A percentile compares a stretch with the other conserved stretches of the same genome.
These are phyloP conservation scores for Candida gigantensis DNA, from an alignment of 1,139 yeast species.

Conservation along the genomic window DNA sequence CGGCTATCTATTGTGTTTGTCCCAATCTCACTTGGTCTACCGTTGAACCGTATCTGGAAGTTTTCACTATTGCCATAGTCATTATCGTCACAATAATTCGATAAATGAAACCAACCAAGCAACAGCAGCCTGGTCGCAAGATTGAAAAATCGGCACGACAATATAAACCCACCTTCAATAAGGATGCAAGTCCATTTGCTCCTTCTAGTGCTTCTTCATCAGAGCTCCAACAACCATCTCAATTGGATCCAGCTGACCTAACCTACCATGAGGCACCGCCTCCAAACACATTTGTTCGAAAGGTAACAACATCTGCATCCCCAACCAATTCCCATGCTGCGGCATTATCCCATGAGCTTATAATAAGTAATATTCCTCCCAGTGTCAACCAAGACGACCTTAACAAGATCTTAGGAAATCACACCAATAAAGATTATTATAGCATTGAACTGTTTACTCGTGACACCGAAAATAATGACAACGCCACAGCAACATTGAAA, in stretches of 20 bases:
- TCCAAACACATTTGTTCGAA: constrained; percentile 3
- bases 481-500: background rate
- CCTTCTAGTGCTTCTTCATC: too few species aligned
- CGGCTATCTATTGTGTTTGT: too few species aligned
- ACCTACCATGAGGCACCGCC: background rate
- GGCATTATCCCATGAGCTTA: background rate
- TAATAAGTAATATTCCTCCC: constrained; percentile 3
- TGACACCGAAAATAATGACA: background rate
- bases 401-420: background rate
- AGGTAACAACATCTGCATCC: constrained; percentile 4
- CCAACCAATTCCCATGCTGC: constrained; percentile 4
- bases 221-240: too few species aligned
- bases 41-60: too few species aligned
- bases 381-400: background rate
- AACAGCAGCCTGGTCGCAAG: background rate
- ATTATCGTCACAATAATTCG: too few species aligned
- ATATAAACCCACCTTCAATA: constrained; percentile 18
- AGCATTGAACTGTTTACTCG: background rate
- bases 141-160: background rate
- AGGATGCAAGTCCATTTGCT: constrained; percentile 29
- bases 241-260: constrained; percentile 5
- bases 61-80: too few species aligned
- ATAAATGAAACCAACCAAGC: too few species aligned
- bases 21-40: too few species aligned
- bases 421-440: background rate